Conservation (phyloP, 2,329 filamentous ascomycete genomes). For the Eutypa lata region DNA sequence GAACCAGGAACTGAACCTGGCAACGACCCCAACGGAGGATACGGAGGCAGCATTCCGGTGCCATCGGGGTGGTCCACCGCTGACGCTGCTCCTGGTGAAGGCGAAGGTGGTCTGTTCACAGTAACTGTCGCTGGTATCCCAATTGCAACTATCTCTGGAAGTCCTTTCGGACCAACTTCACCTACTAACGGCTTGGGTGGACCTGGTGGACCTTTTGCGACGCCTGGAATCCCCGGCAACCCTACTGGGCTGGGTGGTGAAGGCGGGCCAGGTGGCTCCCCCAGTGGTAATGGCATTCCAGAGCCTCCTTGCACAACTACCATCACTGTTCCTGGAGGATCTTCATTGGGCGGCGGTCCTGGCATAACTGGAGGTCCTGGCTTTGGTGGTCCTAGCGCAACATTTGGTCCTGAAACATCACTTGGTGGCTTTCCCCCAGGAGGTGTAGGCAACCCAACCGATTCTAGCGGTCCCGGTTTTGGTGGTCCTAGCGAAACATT, state of each 20-base stretch:
- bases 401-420: too few species aligned
- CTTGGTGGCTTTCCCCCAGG: not conserved
- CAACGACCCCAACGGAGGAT: not conserved
- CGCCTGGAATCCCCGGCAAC: too few species aligned
- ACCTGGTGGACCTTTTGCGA: too few species aligned
- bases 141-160: slow-evolving; percentile 5
- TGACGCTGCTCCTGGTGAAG: slow-evolving; percentile 13
- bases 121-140: slow-evolving; percentile 8
- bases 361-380: not conserved
- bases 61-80: not conserved
- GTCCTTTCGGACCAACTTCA: slow-evolving; percentile 11
- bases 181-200: slow-evolving; percentile 11
- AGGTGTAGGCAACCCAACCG: not conserved
- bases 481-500: too few species aligned
- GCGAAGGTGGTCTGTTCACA: not conserved
- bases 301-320: not conserved
- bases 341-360: not conserved
- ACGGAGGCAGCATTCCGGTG: not conserved
- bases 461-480: not conserved
- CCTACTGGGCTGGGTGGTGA: too few species aligned
- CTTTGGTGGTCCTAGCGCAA: not conserved
- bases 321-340: not conserved
- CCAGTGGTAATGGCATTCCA: too few species aligned
- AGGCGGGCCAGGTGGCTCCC: too few species aligned
- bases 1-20: not conserved